Evolutionary conservation across 225 moss, liverwort and hornwort species (phyloP), one percentile per base, ranked within the genome.

Genomic region (Bryum argenteum): DNA sequence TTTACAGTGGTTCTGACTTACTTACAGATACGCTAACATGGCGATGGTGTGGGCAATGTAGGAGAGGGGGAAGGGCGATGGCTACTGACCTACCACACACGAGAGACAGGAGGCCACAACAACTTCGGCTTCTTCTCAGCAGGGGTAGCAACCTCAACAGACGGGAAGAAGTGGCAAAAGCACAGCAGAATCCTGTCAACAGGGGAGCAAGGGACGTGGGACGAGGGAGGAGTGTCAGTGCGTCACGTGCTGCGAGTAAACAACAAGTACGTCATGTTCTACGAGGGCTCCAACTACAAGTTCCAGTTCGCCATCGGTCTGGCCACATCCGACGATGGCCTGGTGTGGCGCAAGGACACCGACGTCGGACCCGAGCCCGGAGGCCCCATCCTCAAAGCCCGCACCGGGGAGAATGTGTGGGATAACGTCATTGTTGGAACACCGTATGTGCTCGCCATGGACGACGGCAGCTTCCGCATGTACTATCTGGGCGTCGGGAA

Each of bases 401-500:
- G 76, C 21, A 64, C 65, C 9, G 84, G 78, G 6, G 84, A 89
- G 79, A 67, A 84, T 66, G 81, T 82, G 53, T 87, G 84, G 87
- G 87, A 87, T 33, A 87, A 89, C 45, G 5, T 80, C 3, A 77
- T 84, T 5, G 87, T 84, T 11, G 89, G 84, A 52, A 71, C 84
- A 23, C 87, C 82, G 18, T 84, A 89, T 45, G 82, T 80, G 33
- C n/a, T 89, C 69, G 76, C 77, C 4, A 66, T 79, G 81, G 65
- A 60, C 11, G 82, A 87, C 19, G 87, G 89, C 14, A 89, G 89
- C 71, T 82, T 87, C 38, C 72, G 84, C 12, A 74, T 89, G 75
- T 84, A 87, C 64, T 87, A 89, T 55, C 51, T 87, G 38, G 89
- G 84, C 17, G 79, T 84, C 3, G 84, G 87, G 23, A 89, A 82